These are phyloP conservation scores for Cutaneotrichosporon spelunceum DNA, from an alignment of 1,284 basidiomycete genomes.

Conservation along the genomic window DNA sequence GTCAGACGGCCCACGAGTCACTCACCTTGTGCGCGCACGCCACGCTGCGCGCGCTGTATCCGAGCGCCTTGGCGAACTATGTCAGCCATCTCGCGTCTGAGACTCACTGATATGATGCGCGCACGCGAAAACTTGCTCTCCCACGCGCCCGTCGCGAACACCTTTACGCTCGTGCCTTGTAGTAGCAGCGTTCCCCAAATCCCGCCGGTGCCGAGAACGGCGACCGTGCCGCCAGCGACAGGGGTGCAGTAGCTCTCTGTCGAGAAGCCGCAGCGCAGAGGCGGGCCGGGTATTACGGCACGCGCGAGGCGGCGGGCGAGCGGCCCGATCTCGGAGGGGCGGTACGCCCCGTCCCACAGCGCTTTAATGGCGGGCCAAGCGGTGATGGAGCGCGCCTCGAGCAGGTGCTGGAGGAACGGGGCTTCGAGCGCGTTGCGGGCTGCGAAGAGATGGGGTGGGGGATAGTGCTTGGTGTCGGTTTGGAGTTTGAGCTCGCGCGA, in stretches of 20 bases:
- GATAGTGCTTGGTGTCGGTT: neutral
- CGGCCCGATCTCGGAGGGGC: neutral
- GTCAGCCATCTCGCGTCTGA: neutral
- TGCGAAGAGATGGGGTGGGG: neutral
- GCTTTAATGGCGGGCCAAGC: neutral
- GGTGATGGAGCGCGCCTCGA: neutral
- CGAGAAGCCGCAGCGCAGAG: neutral
- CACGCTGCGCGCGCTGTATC: neutral
- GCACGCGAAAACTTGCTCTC: neutral
- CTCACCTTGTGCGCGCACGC: neutral
- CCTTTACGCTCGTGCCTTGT: neutral
- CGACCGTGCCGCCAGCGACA: neutral
- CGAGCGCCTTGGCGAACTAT: neutral
- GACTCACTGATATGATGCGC: neutral
- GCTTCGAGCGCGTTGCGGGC: neutral
- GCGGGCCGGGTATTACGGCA: neutral
- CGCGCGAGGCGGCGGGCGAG: neutral
- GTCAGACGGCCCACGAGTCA: neutral
- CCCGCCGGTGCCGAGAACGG: neutral
- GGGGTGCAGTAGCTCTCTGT: neutral
- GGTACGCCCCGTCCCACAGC: neutral
- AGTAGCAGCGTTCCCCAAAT: neutral
- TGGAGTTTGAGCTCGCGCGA: neutral
- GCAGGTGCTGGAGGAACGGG: neutral
- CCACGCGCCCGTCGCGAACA: neutral